phyloP scores from a whole-genome alignment of 164 flowering plant genomes.

The Annona squamosa region DNA sequence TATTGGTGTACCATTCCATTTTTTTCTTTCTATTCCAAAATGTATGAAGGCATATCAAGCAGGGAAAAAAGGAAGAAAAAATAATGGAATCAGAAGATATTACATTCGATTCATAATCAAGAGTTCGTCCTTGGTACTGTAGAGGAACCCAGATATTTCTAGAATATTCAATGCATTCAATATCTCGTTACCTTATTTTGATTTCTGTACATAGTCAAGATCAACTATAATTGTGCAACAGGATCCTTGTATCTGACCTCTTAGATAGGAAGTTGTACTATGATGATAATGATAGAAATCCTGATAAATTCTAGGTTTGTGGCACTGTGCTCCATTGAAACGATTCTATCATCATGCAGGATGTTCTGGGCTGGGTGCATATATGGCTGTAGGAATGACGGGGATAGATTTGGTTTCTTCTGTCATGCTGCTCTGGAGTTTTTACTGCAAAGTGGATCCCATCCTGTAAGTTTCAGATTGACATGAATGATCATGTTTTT shows the following conservation, averaged over 20 bases:
- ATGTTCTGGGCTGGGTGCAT: slow-evolving; percentile 66
- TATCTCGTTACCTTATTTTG: too few species aligned
- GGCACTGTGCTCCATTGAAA: background rate
- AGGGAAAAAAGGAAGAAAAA: too few species aligned
- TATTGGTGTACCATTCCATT: background rate
- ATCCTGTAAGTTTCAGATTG: slow-evolving; percentile 59
- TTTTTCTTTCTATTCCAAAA: background rate
- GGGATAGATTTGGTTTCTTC: slow-evolving; percentile 85
- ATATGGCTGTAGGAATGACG: slow-evolving; percentile 85
- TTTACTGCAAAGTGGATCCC: slow-evolving; percentile 75
- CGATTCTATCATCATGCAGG: slow-evolving; percentile 31
- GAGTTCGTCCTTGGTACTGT: too few species aligned
- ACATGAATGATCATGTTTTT: background rate
- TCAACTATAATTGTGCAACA: too few species aligned
- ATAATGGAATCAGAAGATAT: too few species aligned
- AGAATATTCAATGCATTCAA: too few species aligned
- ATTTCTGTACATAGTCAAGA: too few species aligned
- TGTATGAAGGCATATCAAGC: too few species aligned
- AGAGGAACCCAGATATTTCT: too few species aligned
- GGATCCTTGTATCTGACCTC: background rate
- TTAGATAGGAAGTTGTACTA: background rate
- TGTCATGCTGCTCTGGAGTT: slow-evolving; percentile 94
- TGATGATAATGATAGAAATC: too few species aligned
- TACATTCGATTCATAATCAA: too few species aligned
- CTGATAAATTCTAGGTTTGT: too few species aligned